These are phyloP conservation scores for Nematocida displodere DNA, from an alignment of 371 early-diverging fungal species.

Conservation along the genomic window DNA sequence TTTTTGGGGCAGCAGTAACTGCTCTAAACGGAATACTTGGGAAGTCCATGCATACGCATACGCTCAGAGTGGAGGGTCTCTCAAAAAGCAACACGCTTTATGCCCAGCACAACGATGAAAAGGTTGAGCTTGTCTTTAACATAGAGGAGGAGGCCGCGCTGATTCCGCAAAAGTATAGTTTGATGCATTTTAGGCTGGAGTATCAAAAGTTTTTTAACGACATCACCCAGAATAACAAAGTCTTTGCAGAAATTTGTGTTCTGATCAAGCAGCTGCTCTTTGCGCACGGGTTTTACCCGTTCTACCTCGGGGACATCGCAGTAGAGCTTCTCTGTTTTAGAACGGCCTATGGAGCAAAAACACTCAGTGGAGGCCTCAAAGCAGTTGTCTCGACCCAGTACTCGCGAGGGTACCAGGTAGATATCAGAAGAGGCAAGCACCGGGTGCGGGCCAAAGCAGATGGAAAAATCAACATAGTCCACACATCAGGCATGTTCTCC, in stretches of 20 bases:
- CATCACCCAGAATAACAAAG: neutral
- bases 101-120: neutral
- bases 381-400: constrained; percentile 41
- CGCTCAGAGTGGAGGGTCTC: constrained; percentile 13
- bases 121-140: constrained; percentile 33
- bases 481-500: constrained; percentile 9
- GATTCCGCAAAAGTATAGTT: constrained; percentile 25
- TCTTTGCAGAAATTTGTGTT: constrained; percentile 28
- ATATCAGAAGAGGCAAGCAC: constrained; percentile 13
- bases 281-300: constrained; percentile 44
- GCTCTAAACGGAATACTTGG: constrained; percentile 42
- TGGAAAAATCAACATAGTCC: constrained; percentile 19
- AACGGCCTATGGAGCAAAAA: constrained; percentile 1
- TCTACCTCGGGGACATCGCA: constrained; percentile 10
- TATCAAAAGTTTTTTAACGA: constrained; percentile 43
- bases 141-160: neutral
- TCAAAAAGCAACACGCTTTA: constrained; percentile 9
- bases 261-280: constrained; percentile 30
- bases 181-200: constrained; percentile 30
- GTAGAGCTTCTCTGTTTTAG: constrained; percentile 45
- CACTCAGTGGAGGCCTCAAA: constrained; percentile 25
- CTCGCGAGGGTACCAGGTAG: constrained; percentile 18
- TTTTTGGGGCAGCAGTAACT: constrained; percentile 22
- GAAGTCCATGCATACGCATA: neutral
- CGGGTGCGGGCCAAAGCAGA: constrained; percentile 13